Evolutionary conservation across 169 alveolate genomes (phyloP), one percentile per base, ranked within the genome.

Genomic region (Plasmodium inui): DNA sequence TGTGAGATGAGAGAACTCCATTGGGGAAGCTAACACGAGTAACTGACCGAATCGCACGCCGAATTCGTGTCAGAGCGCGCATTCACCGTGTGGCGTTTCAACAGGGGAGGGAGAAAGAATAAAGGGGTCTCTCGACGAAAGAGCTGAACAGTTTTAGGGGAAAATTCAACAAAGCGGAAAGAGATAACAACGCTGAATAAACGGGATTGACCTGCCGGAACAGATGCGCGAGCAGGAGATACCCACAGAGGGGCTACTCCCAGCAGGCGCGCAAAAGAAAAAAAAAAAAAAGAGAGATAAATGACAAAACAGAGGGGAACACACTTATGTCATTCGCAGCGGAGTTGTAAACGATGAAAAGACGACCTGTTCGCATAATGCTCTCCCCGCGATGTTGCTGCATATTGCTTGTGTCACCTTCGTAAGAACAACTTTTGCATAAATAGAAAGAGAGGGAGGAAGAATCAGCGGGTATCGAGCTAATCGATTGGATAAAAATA

Each of bases 331-430:
- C 74, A 61, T 7, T 19, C 74, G 32, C 74, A 22, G 34, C 74
- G 32, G 74, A 61, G 74, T 61, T 61, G 74, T 26, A n/a, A 61
- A 61, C n/a, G 32, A 61, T 61, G 74, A 61, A 61, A 61, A 61
- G 74, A 61, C 32, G 74, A n/a, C 7, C 26, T 61, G 74, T 61
- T 61, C 32, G 32, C 74, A 8, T 61, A 61, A 17, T 61, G 74
- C 14, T 61, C 74, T 61, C 74, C 32, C 32, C 32, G 14, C 37
- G 74, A 61, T 22, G 74, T 61, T 61, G 32, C 14, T 61, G 57
- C 57, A 61, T 61, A 61, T 61, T 61, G 74, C 28, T 22, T 61
- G 32, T 61, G 74, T 14, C 74, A 61, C 34, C 32, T 61, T 17
- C 74, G 32, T 61, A 61, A 22, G 74, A 61, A 61, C 74, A 61